phyloP scores from a whole-genome alignment of 495 filamentous ascomycete species.

The Penicillium salamii region DNA sequence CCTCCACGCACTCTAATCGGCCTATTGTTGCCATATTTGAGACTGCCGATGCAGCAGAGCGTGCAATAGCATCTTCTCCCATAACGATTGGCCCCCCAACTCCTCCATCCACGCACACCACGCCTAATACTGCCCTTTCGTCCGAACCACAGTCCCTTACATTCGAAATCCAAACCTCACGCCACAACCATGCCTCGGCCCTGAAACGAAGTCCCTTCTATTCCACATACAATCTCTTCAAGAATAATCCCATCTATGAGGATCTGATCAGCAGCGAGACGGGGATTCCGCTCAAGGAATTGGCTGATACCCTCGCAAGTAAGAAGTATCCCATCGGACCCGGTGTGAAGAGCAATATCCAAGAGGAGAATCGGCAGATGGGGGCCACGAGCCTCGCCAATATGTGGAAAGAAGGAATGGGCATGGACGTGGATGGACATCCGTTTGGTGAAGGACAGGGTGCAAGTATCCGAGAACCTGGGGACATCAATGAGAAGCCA shows the following conservation, averaged over 20 bases:
- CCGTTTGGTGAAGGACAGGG: too few species aligned
- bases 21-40: slow-evolving; percentile 38
- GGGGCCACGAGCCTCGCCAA: slow-evolving; percentile 26
- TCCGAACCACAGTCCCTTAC: slow-evolving; percentile 11
- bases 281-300: slow-evolving; percentile 23
- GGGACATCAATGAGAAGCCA: too few species aligned
- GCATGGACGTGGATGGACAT: neutral
- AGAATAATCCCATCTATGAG: slow-evolving; percentile 12
- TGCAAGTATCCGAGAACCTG: too few species aligned
- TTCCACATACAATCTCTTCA: slow-evolving; percentile 15
- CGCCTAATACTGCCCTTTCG: neutral
- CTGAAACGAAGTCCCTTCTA: slow-evolving; percentile 34
- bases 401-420: slow-evolving; percentile 24
- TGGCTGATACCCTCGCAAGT: slow-evolving; percentile 30
- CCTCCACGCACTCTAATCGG: slow-evolving; percentile 8
- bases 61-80: slow-evolving; percentile 34
- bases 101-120: neutral
- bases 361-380: slow-evolving; percentile 14
- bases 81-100: slow-evolving; percentile 19
- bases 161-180: slow-evolving; percentile 25
- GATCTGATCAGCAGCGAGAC: slow-evolving; percentile 26
- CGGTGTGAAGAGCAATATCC: slow-evolving; percentile 13
- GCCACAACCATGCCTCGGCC: slow-evolving; percentile 24
- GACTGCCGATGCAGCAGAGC: slow-evolving; percentile 26
- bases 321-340: slow-evolving; percentile 16